These are phyloP conservation scores for Tephrocybe sp. DNA, from an alignment of 768 basidiomycete genomes.

Conservation along the genomic window DNA sequence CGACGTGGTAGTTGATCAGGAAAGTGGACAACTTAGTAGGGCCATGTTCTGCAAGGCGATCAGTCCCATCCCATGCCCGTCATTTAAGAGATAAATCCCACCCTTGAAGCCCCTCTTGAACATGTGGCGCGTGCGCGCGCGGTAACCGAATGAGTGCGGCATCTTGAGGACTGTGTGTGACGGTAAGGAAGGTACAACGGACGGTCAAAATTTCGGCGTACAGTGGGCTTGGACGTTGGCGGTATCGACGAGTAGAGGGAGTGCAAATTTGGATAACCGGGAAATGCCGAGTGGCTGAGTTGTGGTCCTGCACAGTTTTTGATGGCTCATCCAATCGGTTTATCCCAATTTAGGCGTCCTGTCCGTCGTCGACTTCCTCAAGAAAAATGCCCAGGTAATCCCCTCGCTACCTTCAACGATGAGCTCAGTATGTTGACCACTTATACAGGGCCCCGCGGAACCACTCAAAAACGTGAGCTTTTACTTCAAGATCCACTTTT, in stretches of 20 bases:
- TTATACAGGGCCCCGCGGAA: conserved; percentile 80
- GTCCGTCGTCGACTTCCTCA: conserved; percentile 46
- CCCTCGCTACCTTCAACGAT: conserved; percentile 19
- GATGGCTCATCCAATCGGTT: conserved; percentile 39
- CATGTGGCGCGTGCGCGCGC: conserved; percentile 99
- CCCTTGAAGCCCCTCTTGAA: conserved; percentile 99
- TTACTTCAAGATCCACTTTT: conserved; percentile 63
- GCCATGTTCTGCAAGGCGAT: conserved; percentile 68
- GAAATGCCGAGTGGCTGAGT: conserved; percentile 60
- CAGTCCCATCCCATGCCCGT: conserved; percentile 7
- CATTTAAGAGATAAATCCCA: conserved; percentile 34
- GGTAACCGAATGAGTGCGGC: conserved; percentile 99
- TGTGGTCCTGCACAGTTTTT: conserved; percentile 59
- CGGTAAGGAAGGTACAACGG: conserved; percentile 16
- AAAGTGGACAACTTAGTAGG: conserved; percentile 88
- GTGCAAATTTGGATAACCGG: conserved; percentile 37
- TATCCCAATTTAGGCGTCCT: conserved; percentile 28
- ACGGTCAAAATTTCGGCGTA: conserved; percentile 31
- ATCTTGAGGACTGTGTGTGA: conserved; percentile 67
- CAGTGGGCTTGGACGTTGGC: conserved; percentile 49
- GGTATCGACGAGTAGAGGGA: conserved; percentile 30
- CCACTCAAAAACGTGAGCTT: conserved; percentile 90
- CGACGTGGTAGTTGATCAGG: conserved; percentile 89
- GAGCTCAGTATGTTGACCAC: conserved; percentile 25
- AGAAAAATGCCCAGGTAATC: conserved; percentile 84